phyloP scores from a whole-genome alignment of 1,139 yeast genomes.

The Chernovozyma sophiae-reginae region DNA sequence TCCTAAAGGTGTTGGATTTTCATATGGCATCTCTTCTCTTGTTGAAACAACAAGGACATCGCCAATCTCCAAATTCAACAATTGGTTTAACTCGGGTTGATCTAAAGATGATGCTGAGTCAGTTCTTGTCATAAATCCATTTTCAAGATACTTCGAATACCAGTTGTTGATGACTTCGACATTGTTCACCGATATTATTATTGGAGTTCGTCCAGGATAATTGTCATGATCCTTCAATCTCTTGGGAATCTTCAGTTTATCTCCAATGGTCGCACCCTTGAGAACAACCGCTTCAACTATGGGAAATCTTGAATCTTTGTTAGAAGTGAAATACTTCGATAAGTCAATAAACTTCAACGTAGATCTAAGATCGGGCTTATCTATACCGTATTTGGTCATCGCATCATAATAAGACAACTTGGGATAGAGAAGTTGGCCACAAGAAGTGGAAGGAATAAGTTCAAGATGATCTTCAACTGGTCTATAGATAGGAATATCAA shows the following conservation, averaged over 20 bases:
- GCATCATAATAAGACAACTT: constrained; percentile 65
- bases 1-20: constrained; percentile 95
- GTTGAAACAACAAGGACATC: constrained; percentile 75
- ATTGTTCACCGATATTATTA: constrained; percentile 44
- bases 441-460: constrained; percentile 17
- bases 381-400: constrained; percentile 75
- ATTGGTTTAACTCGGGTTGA: constrained; percentile 19
- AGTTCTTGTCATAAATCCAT: constrained; percentile 12
- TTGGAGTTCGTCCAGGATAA: constrained; percentile 61
- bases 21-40: constrained; percentile 65
- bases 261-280: constrained; percentile 40
- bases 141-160: constrained; percentile 35
- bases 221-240: constrained; percentile 36
- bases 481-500: constrained; percentile 33
- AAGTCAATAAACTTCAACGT: constrained; percentile 49
- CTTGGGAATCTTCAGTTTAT: constrained; percentile 22
- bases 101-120: constrained; percentile 11
- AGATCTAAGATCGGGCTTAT: constrained; percentile 87
- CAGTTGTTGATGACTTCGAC: constrained; percentile 38
- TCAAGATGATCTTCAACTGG: constrained; percentile 19
- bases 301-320: constrained; percentile 43
- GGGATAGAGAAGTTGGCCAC: constrained; percentile 23
- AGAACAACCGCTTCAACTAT: constrained; percentile 72
- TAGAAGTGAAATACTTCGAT: constrained; percentile 33
- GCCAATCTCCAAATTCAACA: constrained; percentile 52